Evolutionary conservation across 345 rosid genomes (phyloP), one percentile per base, ranked within the genome.

Genomic region (Boechera retrofracta): DNA sequence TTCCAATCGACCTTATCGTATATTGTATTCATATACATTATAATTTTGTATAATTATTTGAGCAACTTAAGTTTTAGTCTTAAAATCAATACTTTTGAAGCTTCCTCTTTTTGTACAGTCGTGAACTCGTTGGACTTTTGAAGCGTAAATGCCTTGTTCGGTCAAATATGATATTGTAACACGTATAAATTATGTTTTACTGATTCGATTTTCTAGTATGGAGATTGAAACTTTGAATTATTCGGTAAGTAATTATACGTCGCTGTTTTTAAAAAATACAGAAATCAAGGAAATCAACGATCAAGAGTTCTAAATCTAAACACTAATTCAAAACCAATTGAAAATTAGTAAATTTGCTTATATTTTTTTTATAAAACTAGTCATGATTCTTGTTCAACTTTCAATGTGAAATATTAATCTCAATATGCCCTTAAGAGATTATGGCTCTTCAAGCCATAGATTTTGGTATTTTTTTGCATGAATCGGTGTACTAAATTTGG

Each of bases 51-150:
- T 21, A 24, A 47, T 61, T 12, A 62, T 18, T 38, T 6, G 48
- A 35, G 10, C 36, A 48, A 48, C 18, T 60, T 72, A 28, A 35
- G 28, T 24, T 66, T 59, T 5, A 58, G 60, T 47, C 12, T 57
- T 36, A 36, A 36, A 36, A 8, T 36, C 42, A 7, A 39, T 60
- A 36, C 4, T 12, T 18, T 18, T 44, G 38, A 61, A 49, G 51
- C 29, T 61, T 72, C 48, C 57, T 49, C 7, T 15, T 35, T 6
- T 10, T 10, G 55, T 7, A 33, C 4, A 35, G 32, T 8, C 51
- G 7, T 3, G n/a, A 49, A 38, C 8, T 53, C 33, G 45, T 58
- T 44, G 24, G 24, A 57, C n/a, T 44, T n/a, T 28, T 53, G 62
- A 69, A 41, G 16, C 63, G 53, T 28, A 21, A 26, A 15, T 10